Conservation (phyloP, 2,329 filamentous ascomycete genomes). For the Fusarium keratoplasticum region DNA sequence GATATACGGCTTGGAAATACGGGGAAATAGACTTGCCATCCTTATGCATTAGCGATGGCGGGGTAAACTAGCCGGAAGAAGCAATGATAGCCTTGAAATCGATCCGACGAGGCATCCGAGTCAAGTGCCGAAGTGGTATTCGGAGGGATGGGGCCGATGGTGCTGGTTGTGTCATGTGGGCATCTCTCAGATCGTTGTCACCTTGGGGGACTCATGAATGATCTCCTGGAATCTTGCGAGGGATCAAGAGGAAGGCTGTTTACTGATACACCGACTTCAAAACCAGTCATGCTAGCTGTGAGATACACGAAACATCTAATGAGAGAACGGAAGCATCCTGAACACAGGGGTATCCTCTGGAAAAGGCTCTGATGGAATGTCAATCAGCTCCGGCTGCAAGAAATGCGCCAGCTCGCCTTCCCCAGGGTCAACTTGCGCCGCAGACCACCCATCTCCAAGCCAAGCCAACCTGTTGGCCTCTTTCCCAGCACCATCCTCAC, state of each 20-base stretch:
- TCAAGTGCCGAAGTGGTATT: not conserved
- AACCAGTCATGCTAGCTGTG: not conserved
- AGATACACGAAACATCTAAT: not conserved
- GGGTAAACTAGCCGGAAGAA: not conserved
- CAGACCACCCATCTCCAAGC: constrained; percentile 8
- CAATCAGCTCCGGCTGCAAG: constrained; percentile 9
- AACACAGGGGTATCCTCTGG: not conserved
- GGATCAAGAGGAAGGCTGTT: not conserved
- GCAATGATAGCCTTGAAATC: not conserved
- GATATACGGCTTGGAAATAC: not conserved
- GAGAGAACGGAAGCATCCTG: not conserved
- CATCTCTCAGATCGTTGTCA: not conserved
- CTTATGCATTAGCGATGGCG: not conserved
- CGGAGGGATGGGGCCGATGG: not conserved
- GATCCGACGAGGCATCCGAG: not conserved
- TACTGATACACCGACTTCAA: not conserved
- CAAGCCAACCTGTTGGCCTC: not conserved
- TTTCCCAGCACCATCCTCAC: not conserved
- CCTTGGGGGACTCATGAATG: not conserved
- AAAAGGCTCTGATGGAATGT: constrained; percentile 12
- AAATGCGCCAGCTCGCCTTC: constrained; percentile 7
- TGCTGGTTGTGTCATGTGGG: not conserved
- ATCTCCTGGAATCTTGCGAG: not conserved
- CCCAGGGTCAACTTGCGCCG: not conserved
- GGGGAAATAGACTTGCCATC: not conserved